Base-by-base conservation (phyloP, 73 alveolate genomes). In the Tetrahymena elliotti region DNA sequence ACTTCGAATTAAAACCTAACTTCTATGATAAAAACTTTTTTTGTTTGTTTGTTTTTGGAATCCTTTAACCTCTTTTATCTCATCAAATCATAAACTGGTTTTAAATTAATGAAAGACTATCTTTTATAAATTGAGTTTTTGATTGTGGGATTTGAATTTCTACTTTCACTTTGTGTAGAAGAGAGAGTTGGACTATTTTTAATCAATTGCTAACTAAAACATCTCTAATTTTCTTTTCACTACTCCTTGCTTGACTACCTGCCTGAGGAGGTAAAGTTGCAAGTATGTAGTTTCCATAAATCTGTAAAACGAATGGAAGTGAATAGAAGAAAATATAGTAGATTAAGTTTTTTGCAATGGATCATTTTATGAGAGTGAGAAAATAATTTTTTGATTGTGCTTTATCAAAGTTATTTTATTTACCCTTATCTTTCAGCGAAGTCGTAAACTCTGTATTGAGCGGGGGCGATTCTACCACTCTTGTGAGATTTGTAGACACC, bases 371-470 rank as follows among this genome's bases (percentile, higher is more conserved):
- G 36, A 68, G 88, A 68, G 88, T 68, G 88, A 68, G 88, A 68
- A 31, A 68, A 27, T 68, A 68, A 68, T 68, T n/a, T 22, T 68
- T 68, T 68, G 82, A n/a, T 68, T n/a, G 36, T 68, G 33, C 22
- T 4, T 27, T 84, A 33, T 38, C 94, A 84, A 38, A 84, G 34
- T 27, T 68, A 27, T 68, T 35, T n/a, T 68, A 24, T 6, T 68
- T 68, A 68, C 41, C 97, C 97, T 39, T 95, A 95, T 95, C 97
- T 95, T 92, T 95, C 97, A 54, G 97, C 94, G 93, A 92, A 95
- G 93, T 95, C 97, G 53, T 92, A 84, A 83, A 92, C 95, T 95
- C 97, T 95, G 93, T 93, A 95, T 95, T 93, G 84, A 16, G 97
- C 94, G 84, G 88, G 93, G 82, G 94, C 97, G 38, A 95, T 95